phyloP scores from a whole-genome alignment of 2,329 filamentous ascomycete genomes.

The Fusarium musae region DNA sequence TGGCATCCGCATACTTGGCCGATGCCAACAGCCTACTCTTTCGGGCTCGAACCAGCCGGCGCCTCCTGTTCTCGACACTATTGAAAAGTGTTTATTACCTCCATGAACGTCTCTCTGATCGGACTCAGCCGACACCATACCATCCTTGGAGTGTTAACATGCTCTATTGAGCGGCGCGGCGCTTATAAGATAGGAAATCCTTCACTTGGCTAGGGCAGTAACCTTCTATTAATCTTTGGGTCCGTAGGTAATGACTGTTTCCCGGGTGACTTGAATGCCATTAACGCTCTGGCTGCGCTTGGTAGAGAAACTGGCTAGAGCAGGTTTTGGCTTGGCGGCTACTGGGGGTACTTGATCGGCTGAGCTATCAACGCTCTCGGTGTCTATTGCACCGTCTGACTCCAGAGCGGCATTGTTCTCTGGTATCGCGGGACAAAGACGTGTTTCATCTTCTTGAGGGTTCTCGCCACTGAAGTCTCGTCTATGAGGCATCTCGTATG shows the following conservation, averaged over 20 bases:
- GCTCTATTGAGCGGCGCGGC: constrained; percentile 24
- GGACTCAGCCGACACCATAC: neutral
- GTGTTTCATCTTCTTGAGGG: constrained; percentile 41
- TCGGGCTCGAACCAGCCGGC: neutral
- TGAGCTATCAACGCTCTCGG: constrained; percentile 39
- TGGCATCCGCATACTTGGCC: neutral
- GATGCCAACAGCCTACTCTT: neutral
- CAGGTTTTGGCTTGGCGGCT: constrained; percentile 29
- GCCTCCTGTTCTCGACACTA: neutral
- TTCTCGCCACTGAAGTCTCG: constrained; percentile 21
- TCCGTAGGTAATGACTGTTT: constrained; percentile 40
- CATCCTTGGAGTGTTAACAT: neutral
- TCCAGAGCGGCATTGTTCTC: constrained; percentile 19
- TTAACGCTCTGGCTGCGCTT: constrained; percentile 22
- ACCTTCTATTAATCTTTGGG: constrained; percentile 9
- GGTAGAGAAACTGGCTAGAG: constrained; percentile 35
- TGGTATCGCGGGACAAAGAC: constrained; percentile 26
- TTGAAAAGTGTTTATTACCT: neutral
- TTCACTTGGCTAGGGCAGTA: neutral
- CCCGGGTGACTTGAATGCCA: constrained; percentile 42
- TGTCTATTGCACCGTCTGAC: constrained; percentile 29
- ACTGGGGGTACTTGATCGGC: constrained; percentile 19
- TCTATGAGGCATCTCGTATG: constrained; percentile 42
- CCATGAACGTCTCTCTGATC: constrained; percentile 5
- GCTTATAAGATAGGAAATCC: neutral